Evolutionary conservation across 192 early-diverging fungal species (phyloP).

Genomic region (Linnemannia exigua): DNA sequence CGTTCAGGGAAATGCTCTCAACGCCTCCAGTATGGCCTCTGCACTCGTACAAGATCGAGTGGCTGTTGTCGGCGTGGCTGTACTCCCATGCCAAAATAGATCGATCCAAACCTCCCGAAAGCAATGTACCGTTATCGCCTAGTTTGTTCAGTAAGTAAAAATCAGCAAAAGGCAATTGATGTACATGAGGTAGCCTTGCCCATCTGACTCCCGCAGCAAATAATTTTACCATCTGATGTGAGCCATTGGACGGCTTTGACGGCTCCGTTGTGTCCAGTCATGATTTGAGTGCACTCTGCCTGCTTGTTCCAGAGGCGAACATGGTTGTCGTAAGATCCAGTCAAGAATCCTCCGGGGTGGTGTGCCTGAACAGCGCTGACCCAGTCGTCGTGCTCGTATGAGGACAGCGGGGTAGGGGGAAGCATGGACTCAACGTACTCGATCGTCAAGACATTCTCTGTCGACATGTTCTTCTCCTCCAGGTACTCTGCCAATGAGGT

Average conservation of each 20-base stretch:
- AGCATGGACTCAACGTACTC: conserved; percentile 96
- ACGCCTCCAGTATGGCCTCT: conserved; percentile 86
- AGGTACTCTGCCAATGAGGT: conserved; percentile 83
- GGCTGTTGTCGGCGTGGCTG: conserved; percentile 55
- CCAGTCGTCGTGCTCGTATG: conserved; percentile 97
- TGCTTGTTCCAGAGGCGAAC: conserved; percentile 88
- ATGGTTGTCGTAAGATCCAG: conserved; percentile 88
- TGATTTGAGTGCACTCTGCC: conserved; percentile 74
- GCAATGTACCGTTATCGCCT: conserved; percentile 62
- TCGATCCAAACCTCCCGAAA: conserved; percentile 76
- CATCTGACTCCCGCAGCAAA: neutral
- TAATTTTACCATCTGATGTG: conserved; percentile 61
- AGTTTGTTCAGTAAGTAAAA: neutral
- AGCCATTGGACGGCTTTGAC: conserved; percentile 86
- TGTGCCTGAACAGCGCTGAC: conserved; percentile 80
- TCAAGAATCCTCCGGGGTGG: conserved; percentile 69
- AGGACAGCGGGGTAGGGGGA: conserved; percentile 83
- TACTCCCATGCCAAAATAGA: conserved; percentile 78
- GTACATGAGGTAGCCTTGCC: neutral
- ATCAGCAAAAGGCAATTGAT: neutral
- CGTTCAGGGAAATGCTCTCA: conserved; percentile 79
- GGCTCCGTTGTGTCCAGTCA: conserved; percentile 77
- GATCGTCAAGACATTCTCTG: conserved; percentile 87
- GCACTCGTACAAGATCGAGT: conserved; percentile 74
- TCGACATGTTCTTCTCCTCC: conserved; percentile 73